Evolutionary conservation across 192 early-diverging fungal genomes (phyloP), one percentile per base, ranked within the genome.

Genomic region (Allomyces macrogynus): DNA sequence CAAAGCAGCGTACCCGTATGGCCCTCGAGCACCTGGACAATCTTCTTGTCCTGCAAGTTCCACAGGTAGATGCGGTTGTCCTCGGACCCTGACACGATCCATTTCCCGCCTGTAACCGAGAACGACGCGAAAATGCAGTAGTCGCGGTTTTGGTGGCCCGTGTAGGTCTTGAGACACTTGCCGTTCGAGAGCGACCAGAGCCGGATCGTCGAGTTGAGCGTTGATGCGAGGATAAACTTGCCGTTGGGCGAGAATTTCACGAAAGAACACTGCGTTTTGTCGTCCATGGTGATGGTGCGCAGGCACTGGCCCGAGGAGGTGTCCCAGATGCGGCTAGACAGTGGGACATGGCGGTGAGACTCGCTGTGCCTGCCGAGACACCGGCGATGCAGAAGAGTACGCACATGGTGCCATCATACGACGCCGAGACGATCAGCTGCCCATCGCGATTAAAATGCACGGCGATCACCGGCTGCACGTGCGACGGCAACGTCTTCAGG

Each of bases 201-300:
- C 12, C 92, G 84, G 61, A 99, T 74, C 25, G 91, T 95, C 69
- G 81, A 90, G 78, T 99, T 93, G 62, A 90, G 80, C 11, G 91
- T 94, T 9, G 90, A 85, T 10, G 96, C 91, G 49, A 99, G 78
- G 67, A 99, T 92, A 70, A 91, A 99, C 78, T 97, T 96, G 64
- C 94, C 91, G 73, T 99, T 99, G 43, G 96, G 96, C 32, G 94
- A 97, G 72, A 99, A 99, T 73, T 93, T 93, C 16, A 93, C 93
- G 78, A 90, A 95, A 8, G 91, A 87, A 26, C 32, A 18, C 61
- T 43, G 43, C 60, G 32, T 67, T 4, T 67, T 10, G 20, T 67
- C 22, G 32, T 66, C 40, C 23, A 68, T 60, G 23, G 57, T 20
- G 61, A 62, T 75, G 5, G 96, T 99, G 73, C 95, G 97, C 12